Evolutionary conservation across 2,329 filamentous ascomycete genomes (phyloP), one percentile per base, ranked within the genome.

Genomic region (Lecanicillium sp.): DNA sequence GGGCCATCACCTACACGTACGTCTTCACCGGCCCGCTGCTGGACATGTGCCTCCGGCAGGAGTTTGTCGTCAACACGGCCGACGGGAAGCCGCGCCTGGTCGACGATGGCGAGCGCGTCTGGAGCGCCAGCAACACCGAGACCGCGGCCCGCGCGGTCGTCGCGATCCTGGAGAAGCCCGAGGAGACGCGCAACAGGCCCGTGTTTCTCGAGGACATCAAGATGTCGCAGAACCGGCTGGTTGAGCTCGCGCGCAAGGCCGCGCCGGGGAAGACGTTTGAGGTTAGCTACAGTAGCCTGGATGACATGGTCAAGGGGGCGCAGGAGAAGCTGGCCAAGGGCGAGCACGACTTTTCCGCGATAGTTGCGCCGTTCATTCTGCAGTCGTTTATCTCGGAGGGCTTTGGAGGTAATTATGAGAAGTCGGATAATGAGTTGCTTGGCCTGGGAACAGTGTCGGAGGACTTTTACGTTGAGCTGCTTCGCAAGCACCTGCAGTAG

Each of bases 151-250:
- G 68, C 20, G 70, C 75, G 1, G 65, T 78, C 1, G 65, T 70
- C 11, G 65, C 67, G 10, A 62, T 75, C 1, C 63, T 82, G 3
- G 66, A 60, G 56, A 67, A 59, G 15, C 66, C 70, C 0, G 63
- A 68, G 0, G 62, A 68, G 45, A 78, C 75, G 0, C 70, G 65
- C 51, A 81, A 83, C 56, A 65, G 72, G 42, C 69, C 72, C 50
- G 62, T 83, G 26, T 75, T 70, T 51, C 58, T 81, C 11, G 69
- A 72, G 10, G 74, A 69, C 8, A 71, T 75, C 42, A 65, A 65
- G 9, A 67, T 70, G 0, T 72, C 69, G 1, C 74, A 79, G 60
- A 71, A 70, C 3, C 65, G 78, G 41, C 60, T 83, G 2, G 56
- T 81, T 2, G 62, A 51, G 23, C 41, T 54, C 3, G 55, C 53